These are phyloP conservation scores for Lathyrus aphaca DNA, from an alignment of 306 rosid species.

Conservation along the genomic window DNA sequence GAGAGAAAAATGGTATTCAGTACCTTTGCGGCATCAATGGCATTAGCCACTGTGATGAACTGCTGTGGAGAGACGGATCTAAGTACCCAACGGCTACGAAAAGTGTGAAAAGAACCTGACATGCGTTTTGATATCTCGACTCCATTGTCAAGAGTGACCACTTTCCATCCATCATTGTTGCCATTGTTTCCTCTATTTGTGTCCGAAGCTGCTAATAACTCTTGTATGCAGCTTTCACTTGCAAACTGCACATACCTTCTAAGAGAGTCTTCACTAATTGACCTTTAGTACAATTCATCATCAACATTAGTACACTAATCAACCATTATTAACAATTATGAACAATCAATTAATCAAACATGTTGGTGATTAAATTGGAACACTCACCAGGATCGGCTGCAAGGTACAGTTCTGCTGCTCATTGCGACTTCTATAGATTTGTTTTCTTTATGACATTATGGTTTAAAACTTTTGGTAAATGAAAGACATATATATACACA, in stretches of 20 bases:
- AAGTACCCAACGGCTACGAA: slow-evolving; percentile 81
- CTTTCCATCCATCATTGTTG: slow-evolving; percentile 66
- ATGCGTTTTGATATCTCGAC: slow-evolving; percentile 80
- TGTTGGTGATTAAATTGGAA: background rate
- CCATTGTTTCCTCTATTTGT: slow-evolving; percentile 47
- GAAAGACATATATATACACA: background rate
- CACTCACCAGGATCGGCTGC: slow-evolving; percentile 80
- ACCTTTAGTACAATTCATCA: slow-evolving; percentile 49
- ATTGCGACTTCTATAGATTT: slow-evolving; percentile 36
- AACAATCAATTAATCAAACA: no score
- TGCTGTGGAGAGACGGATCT: slow-evolving; percentile 73
- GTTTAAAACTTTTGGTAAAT: background rate
- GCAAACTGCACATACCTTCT: slow-evolving; percentile 80
- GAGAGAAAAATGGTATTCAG: slow-evolving; percentile 30
- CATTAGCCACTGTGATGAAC: slow-evolving; percentile 78
- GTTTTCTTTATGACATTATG: slow-evolving; percentile 27
- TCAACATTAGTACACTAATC: background rate
- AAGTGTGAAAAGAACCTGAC: slow-evolving; percentile 74
- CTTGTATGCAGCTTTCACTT: slow-evolving; percentile 84
- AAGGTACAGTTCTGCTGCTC: slow-evolving; percentile 61
- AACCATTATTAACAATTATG: no score
- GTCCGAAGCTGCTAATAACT: slow-evolving; percentile 76
- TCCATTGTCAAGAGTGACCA: slow-evolving; percentile 63
- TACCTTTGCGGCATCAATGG: slow-evolving; percentile 93
- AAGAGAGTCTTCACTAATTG: slow-evolving; percentile 83